A percentile compares a stretch with the other conserved stretches of the same genome.
Evolutionary conservation across 805 yeast genomes (phyloP).

Genomic region (Barnettozyma vustinii): DNA sequence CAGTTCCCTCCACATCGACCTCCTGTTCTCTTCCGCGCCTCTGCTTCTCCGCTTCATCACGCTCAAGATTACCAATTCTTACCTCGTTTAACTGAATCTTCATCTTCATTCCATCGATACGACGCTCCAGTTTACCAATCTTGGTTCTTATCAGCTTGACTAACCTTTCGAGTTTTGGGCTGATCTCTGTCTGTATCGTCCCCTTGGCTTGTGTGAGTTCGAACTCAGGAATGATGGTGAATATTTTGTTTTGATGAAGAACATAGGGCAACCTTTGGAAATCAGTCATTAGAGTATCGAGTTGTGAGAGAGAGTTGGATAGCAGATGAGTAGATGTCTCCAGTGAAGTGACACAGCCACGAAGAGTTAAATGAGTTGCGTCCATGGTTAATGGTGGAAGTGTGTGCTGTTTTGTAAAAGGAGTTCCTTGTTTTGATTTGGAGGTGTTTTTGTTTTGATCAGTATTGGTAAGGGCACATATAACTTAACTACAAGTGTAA

Average conservation of each 20-base stretch:
- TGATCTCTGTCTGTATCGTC: slow-evolving; percentile 31
- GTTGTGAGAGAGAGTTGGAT: slow-evolving; percentile 27
- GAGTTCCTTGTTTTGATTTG: neutral
- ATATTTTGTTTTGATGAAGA: slow-evolving; percentile 40
- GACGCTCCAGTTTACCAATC: slow-evolving; percentile 30
- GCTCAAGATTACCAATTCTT: slow-evolving; percentile 28
- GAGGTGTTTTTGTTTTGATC: neutral
- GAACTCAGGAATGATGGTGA: slow-evolving; percentile 45
- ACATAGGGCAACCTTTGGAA: slow-evolving; percentile 34
- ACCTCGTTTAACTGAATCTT: slow-evolving; percentile 38
- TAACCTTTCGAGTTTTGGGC: slow-evolving; percentile 36
- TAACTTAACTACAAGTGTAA: too few species aligned
- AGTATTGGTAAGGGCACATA: neutral
- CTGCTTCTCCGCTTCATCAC: slow-evolving; percentile 15
- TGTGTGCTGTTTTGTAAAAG: neutral
- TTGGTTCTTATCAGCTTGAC: slow-evolving; percentile 30
- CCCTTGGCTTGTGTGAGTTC: slow-evolving; percentile 38
- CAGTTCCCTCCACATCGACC: slow-evolving; percentile 26
- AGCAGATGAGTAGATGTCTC: slow-evolving; percentile 32
- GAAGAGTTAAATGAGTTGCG: slow-evolving; percentile 11
- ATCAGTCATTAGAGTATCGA: slow-evolving; percentile 33
- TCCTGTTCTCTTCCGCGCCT: slow-evolving; percentile 5
- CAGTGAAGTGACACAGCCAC: slow-evolving; percentile 30
- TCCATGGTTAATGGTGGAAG: neutral
- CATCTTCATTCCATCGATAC: slow-evolving; percentile 26